A percentile compares a stretch with the other conserved stretches of the same genome.
These are phyloP conservation scores for Penstemon davidsonii DNA, from an alignment of 257 asterid species.

Conservation along the genomic window DNA sequence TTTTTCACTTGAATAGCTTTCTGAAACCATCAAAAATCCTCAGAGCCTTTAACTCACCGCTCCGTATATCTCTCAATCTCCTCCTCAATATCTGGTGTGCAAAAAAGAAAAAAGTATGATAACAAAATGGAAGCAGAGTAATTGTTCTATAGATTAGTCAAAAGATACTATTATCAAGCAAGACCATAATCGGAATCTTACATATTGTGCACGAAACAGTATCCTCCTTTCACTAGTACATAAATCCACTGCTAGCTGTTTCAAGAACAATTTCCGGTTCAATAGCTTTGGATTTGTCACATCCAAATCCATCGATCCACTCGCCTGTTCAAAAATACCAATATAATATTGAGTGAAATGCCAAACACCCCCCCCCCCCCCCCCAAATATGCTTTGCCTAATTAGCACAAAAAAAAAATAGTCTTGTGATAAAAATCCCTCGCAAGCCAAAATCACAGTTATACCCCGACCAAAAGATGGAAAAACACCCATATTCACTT, in stretches of 20 bases:
- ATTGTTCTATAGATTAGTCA: neutral
- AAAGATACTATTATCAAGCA: neutral
- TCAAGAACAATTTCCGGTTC: conserved; percentile 79
- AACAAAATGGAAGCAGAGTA: neutral
- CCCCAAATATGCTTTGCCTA: too few species aligned
- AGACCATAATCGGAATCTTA: conserved; percentile 38
- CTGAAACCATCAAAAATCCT: conserved; percentile 64
- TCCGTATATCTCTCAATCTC: conserved; percentile 73
- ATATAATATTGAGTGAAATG: neutral
- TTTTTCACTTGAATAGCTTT: conserved; percentile 59
- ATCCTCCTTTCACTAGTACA: conserved; percentile 82
- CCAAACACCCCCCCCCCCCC: too few species aligned
- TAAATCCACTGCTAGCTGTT: conserved; percentile 89
- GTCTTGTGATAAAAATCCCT: too few species aligned
- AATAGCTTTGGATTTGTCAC: conserved; percentile 86
- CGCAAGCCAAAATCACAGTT: too few species aligned
- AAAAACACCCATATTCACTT: too few species aligned
- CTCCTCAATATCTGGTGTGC: conserved; percentile 74
- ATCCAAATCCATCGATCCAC: conserved; percentile 90
- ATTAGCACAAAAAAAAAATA: too few species aligned
- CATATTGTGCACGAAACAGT: conserved; percentile 88
- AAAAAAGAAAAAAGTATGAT: neutral
- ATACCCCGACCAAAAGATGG: too few species aligned
- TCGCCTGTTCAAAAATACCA: conserved; percentile 49
- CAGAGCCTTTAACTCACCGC: conserved; percentile 77